Conservation (phyloP, 805 yeast genomes). For the Yarrowia sp. region DNA sequence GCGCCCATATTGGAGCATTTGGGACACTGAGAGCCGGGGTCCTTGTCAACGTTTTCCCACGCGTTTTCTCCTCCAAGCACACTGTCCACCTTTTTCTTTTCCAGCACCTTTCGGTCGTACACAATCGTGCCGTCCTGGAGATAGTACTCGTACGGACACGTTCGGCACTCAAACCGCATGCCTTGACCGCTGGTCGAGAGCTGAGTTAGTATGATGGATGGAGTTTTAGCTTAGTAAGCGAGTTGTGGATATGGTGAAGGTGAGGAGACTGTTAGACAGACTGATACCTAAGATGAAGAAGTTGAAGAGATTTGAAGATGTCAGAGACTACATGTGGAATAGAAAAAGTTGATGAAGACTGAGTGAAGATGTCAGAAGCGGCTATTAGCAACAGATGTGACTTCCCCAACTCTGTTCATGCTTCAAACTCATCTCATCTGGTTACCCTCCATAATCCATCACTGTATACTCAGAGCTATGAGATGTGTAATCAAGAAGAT, state of each 20-base stretch:
- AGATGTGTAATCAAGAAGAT: too few relatives aligned
- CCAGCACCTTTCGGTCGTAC: conserved; percentile 81
- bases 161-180: conserved; percentile 81
- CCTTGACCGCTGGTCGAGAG: conserved; percentile 63
- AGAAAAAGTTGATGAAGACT: too few relatives aligned
- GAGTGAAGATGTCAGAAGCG: too few relatives aligned
- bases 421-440: too few relatives aligned
- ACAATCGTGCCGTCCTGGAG: conserved; percentile 77
- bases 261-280: too few relatives aligned
- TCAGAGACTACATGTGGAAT: too few relatives aligned
- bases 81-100: conserved; percentile 92
- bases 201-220: conserved; percentile 42
- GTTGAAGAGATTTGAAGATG: too few relatives aligned
- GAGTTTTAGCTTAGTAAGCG: background rate
- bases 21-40: conserved; percentile 89
- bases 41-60: conserved; percentile 97
- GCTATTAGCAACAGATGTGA: too few relatives aligned
- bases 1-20: conserved; percentile 90
- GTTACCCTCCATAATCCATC: too few relatives aligned
- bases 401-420: too few relatives aligned
- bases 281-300: too few relatives aligned
- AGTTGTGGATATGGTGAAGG: background rate
- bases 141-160: conserved; percentile 95
- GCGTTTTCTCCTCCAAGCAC: conserved; percentile 94
- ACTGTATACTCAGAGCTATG: too few relatives aligned